phyloP scores from a whole-genome alignment of 352 stramenopile species.

The Globisporangium solare region DNA sequence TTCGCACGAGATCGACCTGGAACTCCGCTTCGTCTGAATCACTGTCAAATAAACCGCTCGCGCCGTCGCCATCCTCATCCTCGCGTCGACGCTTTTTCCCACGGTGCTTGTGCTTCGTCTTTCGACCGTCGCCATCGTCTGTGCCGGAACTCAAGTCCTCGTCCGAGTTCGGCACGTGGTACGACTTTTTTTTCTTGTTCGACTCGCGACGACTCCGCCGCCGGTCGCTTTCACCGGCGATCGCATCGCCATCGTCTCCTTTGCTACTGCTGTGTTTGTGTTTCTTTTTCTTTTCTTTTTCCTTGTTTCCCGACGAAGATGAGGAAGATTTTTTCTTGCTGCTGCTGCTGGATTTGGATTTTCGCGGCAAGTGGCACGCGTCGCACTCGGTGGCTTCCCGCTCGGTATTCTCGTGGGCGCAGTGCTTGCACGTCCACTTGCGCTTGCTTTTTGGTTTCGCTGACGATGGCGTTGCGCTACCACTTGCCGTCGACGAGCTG shows the following conservation, averaged over 20 bases:
- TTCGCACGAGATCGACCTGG: constrained; percentile 22
- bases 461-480: neutral
- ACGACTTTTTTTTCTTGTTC: constrained; percentile 73
- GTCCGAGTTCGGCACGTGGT: constrained; percentile 78
- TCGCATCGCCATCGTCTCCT: constrained; percentile 20
- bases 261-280: constrained; percentile 12
- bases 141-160: constrained; percentile 54
- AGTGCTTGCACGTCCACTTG: constrained; percentile 47
- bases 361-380: constrained; percentile 29
- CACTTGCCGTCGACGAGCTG: neutral
- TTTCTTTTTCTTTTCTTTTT: constrained; percentile 16
- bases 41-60: constrained; percentile 14
- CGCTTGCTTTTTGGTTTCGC: constrained; percentile 12
- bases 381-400: constrained; percentile 34
- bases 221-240: constrained; percentile 24
- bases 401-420: constrained; percentile 40
- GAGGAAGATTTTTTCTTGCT: constrained; percentile 8
- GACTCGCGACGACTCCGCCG: constrained; percentile 55
- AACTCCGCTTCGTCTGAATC: constrained; percentile 45
- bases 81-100: constrained; percentile 25
- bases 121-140: constrained; percentile 20
- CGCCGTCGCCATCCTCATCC: constrained; percentile 17
- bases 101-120: constrained; percentile 15
- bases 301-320: constrained; percentile 8
- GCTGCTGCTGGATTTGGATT: constrained; percentile 11